phyloP scores from a whole-genome alignment of 106 monocot genomes.

The Platanthera zijinensis region DNA sequence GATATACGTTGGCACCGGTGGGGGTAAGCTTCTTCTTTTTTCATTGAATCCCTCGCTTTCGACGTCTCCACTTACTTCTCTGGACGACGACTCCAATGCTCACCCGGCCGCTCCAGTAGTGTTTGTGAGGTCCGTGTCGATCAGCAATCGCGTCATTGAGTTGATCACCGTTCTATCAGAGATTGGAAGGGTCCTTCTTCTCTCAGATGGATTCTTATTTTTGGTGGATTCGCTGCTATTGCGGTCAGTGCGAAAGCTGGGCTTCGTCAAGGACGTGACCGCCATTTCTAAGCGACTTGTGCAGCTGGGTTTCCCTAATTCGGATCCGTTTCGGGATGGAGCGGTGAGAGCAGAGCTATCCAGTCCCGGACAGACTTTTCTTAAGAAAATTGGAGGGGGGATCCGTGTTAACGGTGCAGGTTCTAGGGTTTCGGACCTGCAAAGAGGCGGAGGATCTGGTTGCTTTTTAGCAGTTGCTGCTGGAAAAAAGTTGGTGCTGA shows the following conservation, averaged over 20 bases:
- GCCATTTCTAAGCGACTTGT: constrained; percentile 43
- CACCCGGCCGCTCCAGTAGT: neutral
- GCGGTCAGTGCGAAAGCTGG: constrained; percentile 36
- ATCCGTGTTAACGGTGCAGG: constrained; percentile 36
- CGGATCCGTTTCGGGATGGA: constrained; percentile 29
- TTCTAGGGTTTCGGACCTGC: constrained; percentile 15
- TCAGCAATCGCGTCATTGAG: constrained; percentile 41
- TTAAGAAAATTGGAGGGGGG: constrained; percentile 40
- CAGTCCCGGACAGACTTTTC: constrained; percentile 28
- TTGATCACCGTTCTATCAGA: constrained; percentile 49
- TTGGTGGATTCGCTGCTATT: constrained; percentile 41
- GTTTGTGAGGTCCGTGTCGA: constrained; percentile 33
- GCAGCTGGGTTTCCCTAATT: constrained; percentile 15
- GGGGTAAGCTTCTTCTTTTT: constrained; percentile 59
- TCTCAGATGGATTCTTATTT: constrained; percentile 56
- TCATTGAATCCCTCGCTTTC: constrained; percentile 19
- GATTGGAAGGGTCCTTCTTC: constrained; percentile 41
- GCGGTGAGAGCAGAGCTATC: constrained; percentile 20
- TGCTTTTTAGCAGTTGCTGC: constrained; percentile 43
- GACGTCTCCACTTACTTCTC: neutral
- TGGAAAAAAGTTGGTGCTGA: constrained; percentile 46
- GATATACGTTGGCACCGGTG: constrained; percentile 57
- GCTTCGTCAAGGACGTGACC: constrained; percentile 39
- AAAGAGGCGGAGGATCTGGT: constrained; percentile 22
- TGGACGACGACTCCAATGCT: neutral